Evolutionary conservation across 805 yeast species (phyloP).

Genomic region (Starmerella sp.): DNA sequence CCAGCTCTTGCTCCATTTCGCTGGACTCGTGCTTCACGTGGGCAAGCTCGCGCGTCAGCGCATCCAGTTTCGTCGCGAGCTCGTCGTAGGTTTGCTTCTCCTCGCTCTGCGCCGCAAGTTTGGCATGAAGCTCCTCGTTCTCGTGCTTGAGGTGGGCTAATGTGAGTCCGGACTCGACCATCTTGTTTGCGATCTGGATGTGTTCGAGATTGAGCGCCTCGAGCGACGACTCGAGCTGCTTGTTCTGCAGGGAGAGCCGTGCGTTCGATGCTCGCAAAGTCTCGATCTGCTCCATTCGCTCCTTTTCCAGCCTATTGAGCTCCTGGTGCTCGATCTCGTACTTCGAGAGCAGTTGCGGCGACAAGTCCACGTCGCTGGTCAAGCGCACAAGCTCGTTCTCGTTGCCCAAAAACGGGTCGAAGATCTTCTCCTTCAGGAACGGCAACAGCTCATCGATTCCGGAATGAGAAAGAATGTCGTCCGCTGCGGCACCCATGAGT

Average conservation of each 20-base stretch:
- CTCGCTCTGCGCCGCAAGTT: slow-evolving; percentile 4
- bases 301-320: slow-evolving; percentile 55
- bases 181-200: slow-evolving; percentile 71
- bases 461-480: slow-evolving; percentile 43
- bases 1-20: slow-evolving; percentile 17
- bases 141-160: slow-evolving; percentile 69
- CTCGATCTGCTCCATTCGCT: slow-evolving; percentile 53
- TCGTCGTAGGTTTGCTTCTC: slow-evolving; percentile 8
- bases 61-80: slow-evolving; percentile 1
- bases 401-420: slow-evolving; percentile 51
- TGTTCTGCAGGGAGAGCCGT: slow-evolving; percentile 57
- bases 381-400: slow-evolving; percentile 68
- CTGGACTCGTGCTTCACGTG: slow-evolving; percentile 10
- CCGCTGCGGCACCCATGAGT: slow-evolving; percentile 59
- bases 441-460: slow-evolving; percentile 64
- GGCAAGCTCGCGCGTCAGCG: slow-evolving; percentile 3
- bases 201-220: slow-evolving; percentile 70
- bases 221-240: slow-evolving; percentile 58
- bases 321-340: slow-evolving; percentile 66
- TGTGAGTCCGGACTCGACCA: slow-evolving; percentile 67
- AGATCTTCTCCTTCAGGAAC: slow-evolving; percentile 68
- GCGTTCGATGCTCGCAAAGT: slow-evolving; percentile 54
- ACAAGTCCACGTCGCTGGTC: slow-evolving; percentile 59
- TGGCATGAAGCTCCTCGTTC: slow-evolving; percentile 43
- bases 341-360: slow-evolving; percentile 60